Conservation (phyloP, 2,329 filamentous ascomycete species). For the Ascochyta pisi region DNA sequence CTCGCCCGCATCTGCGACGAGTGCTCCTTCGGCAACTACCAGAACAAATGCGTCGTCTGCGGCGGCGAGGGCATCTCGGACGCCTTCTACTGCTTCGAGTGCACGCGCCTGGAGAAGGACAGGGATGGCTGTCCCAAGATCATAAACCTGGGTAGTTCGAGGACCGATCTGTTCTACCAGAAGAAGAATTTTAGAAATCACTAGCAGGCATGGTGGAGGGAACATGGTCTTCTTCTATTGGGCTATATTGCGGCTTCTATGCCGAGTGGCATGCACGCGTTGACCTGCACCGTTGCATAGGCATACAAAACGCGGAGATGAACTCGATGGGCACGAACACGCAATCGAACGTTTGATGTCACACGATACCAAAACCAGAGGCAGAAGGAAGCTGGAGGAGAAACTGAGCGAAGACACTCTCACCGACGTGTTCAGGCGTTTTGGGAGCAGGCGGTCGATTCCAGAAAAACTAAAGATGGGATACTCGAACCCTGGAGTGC, state of each 20-base stretch:
- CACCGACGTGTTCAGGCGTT: slow-evolving; percentile 1
- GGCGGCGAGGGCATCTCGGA: slow-evolving; percentile 98
- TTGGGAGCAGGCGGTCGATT: background rate
- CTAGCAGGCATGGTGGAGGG: slow-evolving; percentile 14
- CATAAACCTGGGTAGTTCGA: slow-evolving; percentile 93
- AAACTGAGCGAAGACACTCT: background rate
- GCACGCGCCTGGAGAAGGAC: slow-evolving; percentile 95
- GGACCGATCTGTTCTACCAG: slow-evolving; percentile 87
- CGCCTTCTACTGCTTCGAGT: slow-evolving; percentile 99
- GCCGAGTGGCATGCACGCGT: background rate
- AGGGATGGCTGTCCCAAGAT: slow-evolving; percentile 98
- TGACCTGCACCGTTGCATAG: no score
- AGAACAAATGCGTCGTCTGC: slow-evolving; percentile 99
- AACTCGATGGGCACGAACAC: no score
- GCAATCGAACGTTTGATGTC: no score
- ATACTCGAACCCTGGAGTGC: background rate
- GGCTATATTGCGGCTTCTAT: background rate
- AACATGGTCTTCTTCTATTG: background rate
- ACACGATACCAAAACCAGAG: no score
- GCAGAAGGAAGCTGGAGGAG: no score
- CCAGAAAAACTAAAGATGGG: background rate
- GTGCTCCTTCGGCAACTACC: slow-evolving; percentile 99
- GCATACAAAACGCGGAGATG: no score
- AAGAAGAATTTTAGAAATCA: slow-evolving; percentile 75
- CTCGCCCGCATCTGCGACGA: slow-evolving; percentile 99